These are phyloP conservation scores for Leccinellum albellum DNA, from an alignment of 768 basidiomycete species.

Conservation along the genomic window DNA sequence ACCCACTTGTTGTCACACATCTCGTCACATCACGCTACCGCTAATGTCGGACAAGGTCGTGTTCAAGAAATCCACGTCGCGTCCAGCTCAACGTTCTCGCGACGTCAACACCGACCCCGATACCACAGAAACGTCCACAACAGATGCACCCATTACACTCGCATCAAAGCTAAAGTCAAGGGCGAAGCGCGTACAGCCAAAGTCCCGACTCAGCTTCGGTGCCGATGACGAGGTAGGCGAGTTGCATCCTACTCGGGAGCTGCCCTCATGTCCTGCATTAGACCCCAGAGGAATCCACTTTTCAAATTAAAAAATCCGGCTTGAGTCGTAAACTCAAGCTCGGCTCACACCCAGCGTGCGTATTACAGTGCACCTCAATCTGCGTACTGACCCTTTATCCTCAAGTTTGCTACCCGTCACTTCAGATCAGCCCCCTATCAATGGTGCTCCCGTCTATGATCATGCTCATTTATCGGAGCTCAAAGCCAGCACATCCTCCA, in stretches of 20 bases:
- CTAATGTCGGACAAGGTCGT: conserved; percentile 29
- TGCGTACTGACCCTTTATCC: conserved; percentile 11
- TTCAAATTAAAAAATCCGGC: conserved; percentile 78
- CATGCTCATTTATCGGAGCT: conserved; percentile 71
- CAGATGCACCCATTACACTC: conserved; percentile 53
- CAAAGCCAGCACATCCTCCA: conserved; percentile 68
- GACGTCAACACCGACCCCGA: conserved; percentile 36
- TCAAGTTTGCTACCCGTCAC: conserved; percentile 39
- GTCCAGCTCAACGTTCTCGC: conserved; percentile 38
- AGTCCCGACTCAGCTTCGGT: conserved; percentile 76
- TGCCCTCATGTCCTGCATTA: conserved; percentile 32
- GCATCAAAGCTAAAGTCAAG: conserved; percentile 71
- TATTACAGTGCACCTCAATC: neutral
- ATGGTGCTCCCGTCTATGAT: conserved; percentile 62
- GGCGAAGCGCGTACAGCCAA: conserved; percentile 59
- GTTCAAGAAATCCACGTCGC: conserved; percentile 43
- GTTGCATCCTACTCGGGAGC: conserved; percentile 5
- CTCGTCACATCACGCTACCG: conserved; percentile 22
- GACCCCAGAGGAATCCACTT: conserved; percentile 60
- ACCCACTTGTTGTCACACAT: conserved; percentile 15
- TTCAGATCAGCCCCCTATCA: conserved; percentile 55
- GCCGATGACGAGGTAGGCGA: conserved; percentile 58
- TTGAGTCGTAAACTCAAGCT: conserved; percentile 65
- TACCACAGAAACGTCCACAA: neutral
- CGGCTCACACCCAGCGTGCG: conserved; percentile 52